Base-by-base conservation (phyloP, 306 rosid genomes). In the Cicer cuneatum region DNA sequence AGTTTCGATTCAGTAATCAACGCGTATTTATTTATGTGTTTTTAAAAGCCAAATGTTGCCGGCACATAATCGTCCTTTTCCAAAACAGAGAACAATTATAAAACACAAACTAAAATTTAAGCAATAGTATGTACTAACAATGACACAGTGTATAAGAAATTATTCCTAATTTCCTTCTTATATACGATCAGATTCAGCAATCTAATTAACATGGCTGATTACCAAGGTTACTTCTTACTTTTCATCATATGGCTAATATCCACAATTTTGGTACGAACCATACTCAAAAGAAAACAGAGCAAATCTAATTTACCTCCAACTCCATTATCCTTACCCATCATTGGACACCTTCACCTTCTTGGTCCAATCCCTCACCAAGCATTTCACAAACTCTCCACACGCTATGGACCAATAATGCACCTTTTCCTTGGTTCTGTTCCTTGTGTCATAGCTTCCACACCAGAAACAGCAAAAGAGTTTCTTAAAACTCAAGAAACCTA, bases 321-420 rank as follows among this genome's bases (percentile, higher is more conserved):
- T 53, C 94, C 91, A 15, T 53, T 9, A 13, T 80, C 87, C 58
- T 61, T 89, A 9, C 94, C 94, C 3, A 77, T 89, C 59, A 89
- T 89, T 3, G 94, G 94, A 43, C 91, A 87, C 77, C 90, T 86
- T 46, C 82, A 86, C 72, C 91, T 82, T 62, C 80, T 85, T 3
- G 77, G 75, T 13, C 75, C 72, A 53, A 52, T 88, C 9, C 90
- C 91, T 15, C 91, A 90, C 72, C 96, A 83, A 29, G 77, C 86
- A n/a, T 72, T 90, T 54, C 79, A 74, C 75, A 84, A 71, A n/a
- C 89, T 92, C 48, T 84, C 90, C 24, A 71, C 58, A 52, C 83
- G 75, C 13, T 73, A 89, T 40, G 97, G 93, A 19, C 90, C 93
- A 6, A 78, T 88, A 35, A 74, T 89, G 9, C 87, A 83, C 14